Conservation (phyloP, 2,329 filamentous ascomycete species). For the Bipolaris victoriae region DNA sequence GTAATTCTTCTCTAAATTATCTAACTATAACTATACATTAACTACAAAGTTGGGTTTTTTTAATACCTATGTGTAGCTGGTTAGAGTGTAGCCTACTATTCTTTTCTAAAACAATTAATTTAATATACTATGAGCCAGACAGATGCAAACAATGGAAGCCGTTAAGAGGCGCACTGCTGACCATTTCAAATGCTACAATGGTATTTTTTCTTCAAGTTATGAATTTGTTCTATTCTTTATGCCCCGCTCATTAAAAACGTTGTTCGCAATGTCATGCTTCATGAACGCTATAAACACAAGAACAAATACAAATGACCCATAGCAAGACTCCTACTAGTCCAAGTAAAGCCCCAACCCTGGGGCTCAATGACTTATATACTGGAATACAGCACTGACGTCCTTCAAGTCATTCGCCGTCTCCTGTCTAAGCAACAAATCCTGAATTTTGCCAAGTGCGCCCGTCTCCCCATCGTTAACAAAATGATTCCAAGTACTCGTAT, state of each 20-base stretch:
- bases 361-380: constrained; percentile 91
- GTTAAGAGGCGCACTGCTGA: no score
- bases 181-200: neutral
- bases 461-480: constrained; percentile 77
- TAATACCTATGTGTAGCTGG: no score
- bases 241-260: neutral
- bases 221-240: constrained; percentile 1
- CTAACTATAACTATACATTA: no score
- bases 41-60: no score
- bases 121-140: no score
- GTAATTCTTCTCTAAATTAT: no score
- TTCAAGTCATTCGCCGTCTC: constrained; percentile 69
- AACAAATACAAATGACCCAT: constrained; percentile 4
- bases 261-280: constrained; percentile 2
- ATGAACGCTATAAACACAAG: neutral
- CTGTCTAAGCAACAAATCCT: constrained; percentile 88
- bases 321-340: neutral
- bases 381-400: constrained; percentile 93
- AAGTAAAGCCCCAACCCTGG: neutral
- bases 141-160: no score
- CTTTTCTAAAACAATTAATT: no score
- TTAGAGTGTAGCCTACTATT: no score
- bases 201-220: neutral
- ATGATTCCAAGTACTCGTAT: constrained; percentile 99
- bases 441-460: constrained; percentile 76